Conservation (phyloP, 2,329 filamentous ascomycete genomes). For the Botrytis deweyae region DNA sequence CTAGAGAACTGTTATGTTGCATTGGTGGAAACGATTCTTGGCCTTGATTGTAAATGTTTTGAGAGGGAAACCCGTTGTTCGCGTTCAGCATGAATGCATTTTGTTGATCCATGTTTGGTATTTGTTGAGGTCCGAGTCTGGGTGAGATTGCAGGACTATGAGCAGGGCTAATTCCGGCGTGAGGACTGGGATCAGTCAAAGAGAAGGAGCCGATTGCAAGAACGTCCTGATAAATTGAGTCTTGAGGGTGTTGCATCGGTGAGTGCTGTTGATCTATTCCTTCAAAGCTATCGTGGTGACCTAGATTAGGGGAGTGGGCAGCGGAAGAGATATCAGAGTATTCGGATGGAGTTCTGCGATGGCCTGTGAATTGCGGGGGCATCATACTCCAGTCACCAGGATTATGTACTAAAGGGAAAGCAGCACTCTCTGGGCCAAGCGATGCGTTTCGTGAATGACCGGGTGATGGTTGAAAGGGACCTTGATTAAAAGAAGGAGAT, state of each 20-base stretch:
- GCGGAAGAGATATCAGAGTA: constrained; percentile 88
- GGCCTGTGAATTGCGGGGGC: constrained; percentile 68
- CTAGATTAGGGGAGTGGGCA: constrained; percentile 78
- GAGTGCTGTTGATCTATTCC: constrained; percentile 69
- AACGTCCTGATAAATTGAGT: constrained; percentile 75
- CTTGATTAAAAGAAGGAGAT: constrained; percentile 38
- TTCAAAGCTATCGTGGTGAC: constrained; percentile 77
- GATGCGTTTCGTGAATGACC: constrained; percentile 39
- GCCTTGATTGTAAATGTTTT: constrained; percentile 50
- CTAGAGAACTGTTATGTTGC: constrained; percentile 49
- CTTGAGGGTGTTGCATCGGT: constrained; percentile 73
- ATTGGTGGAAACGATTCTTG: constrained; percentile 49
- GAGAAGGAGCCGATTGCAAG: constrained; percentile 78
- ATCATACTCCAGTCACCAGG: constrained; percentile 58
- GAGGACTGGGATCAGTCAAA: constrained; percentile 65
- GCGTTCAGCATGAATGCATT: constrained; percentile 47
- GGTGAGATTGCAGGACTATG: constrained; percentile 69
- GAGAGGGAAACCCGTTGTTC: constrained; percentile 49
- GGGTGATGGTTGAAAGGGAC: constrained; percentile 37
- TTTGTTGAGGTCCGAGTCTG: constrained; percentile 56
- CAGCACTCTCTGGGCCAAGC: constrained; percentile 40
- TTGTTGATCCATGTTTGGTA: constrained; percentile 51
- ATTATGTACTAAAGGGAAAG: constrained; percentile 52
- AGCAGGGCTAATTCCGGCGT: constrained; percentile 74
- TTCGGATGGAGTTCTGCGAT: constrained; percentile 84